These are phyloP conservation scores for Arabis hirsuta DNA, from an alignment of 345 rosid genomes.

Conservation along the genomic window DNA sequence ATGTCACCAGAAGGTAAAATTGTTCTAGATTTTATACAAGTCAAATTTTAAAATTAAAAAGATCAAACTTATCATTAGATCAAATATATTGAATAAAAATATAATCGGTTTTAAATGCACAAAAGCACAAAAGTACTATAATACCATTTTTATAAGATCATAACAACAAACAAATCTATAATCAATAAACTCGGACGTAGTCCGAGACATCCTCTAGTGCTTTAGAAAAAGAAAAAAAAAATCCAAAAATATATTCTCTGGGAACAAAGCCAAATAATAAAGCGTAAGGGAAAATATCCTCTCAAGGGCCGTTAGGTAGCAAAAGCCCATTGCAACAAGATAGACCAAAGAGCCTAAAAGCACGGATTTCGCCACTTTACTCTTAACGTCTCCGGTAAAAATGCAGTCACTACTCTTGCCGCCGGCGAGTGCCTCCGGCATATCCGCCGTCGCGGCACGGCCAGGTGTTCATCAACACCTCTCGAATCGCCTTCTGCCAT, in stretches of 20 bases:
- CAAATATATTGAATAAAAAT: too few relatives aligned
- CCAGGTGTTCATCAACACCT: slow-evolving; percentile 37
- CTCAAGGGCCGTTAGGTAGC: slow-evolving; percentile 33
- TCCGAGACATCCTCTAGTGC: too few relatives aligned
- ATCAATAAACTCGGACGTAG: too few relatives aligned
- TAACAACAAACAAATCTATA: too few relatives aligned
- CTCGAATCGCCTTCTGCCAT: slow-evolving; percentile 27
- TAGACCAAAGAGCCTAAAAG: not conserved
- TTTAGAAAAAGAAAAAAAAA: too few relatives aligned
- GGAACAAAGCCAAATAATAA: not conserved
- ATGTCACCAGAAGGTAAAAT: too few relatives aligned
- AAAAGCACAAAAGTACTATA: too few relatives aligned
- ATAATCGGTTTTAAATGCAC: too few relatives aligned
- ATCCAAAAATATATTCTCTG: not conserved
- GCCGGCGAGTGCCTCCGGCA: slow-evolving; percentile 52
- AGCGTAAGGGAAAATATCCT: not conserved
- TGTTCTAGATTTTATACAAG: too few relatives aligned
- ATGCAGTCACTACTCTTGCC: slow-evolving; percentile 70
- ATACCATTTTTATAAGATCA: too few relatives aligned
- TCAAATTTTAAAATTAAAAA: too few relatives aligned
- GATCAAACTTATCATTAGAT: too few relatives aligned
- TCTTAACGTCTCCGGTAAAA: slow-evolving; percentile 7
- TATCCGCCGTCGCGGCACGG: slow-evolving; percentile 37
- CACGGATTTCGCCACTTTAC: slow-evolving; percentile 19
- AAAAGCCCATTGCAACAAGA: slow-evolving; percentile 33